Evolutionary conservation across 805 yeast genomes (phyloP).

Genomic region (Ogataea populi-albae): DNA sequence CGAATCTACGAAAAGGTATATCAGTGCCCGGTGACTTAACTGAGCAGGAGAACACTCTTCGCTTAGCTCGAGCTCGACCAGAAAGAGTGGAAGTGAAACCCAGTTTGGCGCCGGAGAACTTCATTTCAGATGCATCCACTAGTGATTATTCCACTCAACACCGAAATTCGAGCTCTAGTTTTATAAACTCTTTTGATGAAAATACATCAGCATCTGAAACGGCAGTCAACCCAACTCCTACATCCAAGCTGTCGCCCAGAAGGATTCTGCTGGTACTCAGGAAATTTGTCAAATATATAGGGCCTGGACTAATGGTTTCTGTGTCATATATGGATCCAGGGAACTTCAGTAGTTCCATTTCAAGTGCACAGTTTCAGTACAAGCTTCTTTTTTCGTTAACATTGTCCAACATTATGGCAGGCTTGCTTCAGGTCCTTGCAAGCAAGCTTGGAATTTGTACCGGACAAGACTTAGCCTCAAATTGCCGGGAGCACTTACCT

Average conservation of each 20-base stretch:
- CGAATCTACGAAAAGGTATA: not conserved
- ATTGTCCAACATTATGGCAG: constrained; percentile 81
- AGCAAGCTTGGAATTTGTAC: constrained; percentile 92
- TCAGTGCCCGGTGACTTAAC: not conserved
- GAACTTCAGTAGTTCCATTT: constrained; percentile 90
- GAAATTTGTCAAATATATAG: constrained; percentile 54
- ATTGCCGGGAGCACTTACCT: constrained; percentile 75
- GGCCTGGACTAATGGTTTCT: constrained; percentile 93
- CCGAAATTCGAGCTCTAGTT: constrained; percentile 3
- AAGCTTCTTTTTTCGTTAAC: constrained; percentile 75
- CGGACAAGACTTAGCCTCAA: constrained; percentile 86
- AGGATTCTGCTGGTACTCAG: constrained; percentile 15
- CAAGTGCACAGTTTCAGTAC: constrained; percentile 72
- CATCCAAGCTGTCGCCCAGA: constrained; percentile 3
- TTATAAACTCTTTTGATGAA: constrained; percentile 1
- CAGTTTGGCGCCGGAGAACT: too few species aligned
- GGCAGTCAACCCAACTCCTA: not conserved
- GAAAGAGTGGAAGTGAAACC: too few species aligned
- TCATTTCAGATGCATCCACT: too few species aligned
- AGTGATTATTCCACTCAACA: too few species aligned
- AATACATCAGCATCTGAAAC: not conserved
- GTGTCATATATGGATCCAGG: constrained; percentile 99
- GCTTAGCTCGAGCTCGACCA: too few species aligned
- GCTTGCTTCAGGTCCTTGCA: constrained; percentile 78
- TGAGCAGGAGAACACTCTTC: constrained; percentile 1